Evolutionary conservation across 257 asterid genomes (phyloP).

Genomic region (Cruciata laevipes): DNA sequence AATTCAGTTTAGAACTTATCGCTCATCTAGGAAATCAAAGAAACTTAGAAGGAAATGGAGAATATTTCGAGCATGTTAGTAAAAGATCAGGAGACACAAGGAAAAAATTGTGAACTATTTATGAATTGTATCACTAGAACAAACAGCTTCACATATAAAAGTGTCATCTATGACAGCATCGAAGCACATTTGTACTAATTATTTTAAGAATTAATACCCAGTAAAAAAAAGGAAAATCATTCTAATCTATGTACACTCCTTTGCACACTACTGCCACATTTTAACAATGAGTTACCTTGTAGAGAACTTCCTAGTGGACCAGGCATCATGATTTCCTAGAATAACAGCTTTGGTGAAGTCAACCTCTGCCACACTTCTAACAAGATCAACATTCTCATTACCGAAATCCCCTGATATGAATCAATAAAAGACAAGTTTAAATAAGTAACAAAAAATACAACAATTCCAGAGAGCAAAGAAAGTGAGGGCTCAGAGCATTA

Average conservation of each 20-base stretch:
- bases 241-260: not conserved
- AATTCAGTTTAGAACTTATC: not conserved
- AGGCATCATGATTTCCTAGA: constrained; percentile 95
- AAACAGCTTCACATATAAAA: not conserved
- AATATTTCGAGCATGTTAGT: not conserved
- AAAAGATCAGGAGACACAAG: not conserved
- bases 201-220: not conserved
- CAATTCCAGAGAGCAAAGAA: constrained; percentile 1
- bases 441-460: constrained; percentile 10
- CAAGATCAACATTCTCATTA: constrained; percentile 81
- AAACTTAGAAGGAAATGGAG: not conserved
- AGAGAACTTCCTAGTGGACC: constrained; percentile 72
- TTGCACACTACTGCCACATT: not conserved
- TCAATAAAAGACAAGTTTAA: constrained; percentile 14
- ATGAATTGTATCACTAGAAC: not conserved
- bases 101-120: not conserved
- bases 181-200: no score
- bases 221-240: not conserved
- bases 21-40: not conserved
- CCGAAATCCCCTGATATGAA: constrained; percentile 87
- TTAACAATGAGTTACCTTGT: constrained; percentile 31
- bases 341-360: constrained; percentile 69
- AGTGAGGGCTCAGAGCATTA: not conserved
- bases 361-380: constrained; percentile 58
- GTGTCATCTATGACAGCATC: not conserved